Evolutionary conservation across 1,139 yeast genomes (phyloP).

Genomic region (Saccharomyces uvarum): DNA sequence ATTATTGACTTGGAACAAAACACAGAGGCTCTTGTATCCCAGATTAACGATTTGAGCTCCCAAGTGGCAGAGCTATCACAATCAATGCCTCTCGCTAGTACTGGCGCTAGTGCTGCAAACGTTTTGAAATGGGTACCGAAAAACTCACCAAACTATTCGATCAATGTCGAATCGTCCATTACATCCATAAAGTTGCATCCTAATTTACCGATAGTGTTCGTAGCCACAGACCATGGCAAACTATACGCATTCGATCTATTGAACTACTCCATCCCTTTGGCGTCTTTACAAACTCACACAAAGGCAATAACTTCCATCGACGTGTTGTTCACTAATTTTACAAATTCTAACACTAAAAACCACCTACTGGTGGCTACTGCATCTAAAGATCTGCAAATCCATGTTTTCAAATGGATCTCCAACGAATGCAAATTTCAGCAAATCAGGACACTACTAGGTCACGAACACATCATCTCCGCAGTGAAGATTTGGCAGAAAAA

Average conservation of each 20-base stretch:
- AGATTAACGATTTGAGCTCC: constrained; percentile 3
- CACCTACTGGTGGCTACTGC: constrained; percentile 11
- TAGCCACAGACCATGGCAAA: constrained; percentile 70
- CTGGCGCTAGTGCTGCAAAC: constrained; percentile 29
- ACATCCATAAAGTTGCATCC: constrained; percentile 71
- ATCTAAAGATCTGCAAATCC: constrained; percentile 53
- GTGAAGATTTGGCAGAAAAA: constrained; percentile 38
- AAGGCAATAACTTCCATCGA: constrained; percentile 57
- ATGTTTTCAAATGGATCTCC: constrained; percentile 33
- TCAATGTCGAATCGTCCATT: constrained; percentile 42
- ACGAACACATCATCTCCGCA: constrained; percentile 77
- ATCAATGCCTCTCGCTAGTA: constrained; percentile 16
- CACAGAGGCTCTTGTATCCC: constrained; percentile 3
- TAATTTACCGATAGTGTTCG: constrained; percentile 51
- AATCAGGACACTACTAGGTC: constrained; percentile 69
- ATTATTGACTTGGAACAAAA: constrained; percentile 49
- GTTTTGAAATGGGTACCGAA: constrained; percentile 67
- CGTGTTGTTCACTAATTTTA: constrained; percentile 30
- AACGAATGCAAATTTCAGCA: constrained; percentile 45
- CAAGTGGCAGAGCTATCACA: constrained; percentile 20
- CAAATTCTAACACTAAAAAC: constrained; percentile 25
- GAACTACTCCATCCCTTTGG: constrained; percentile 62
- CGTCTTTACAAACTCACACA: constrained; percentile 68
- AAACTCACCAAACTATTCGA: constrained; percentile 6
- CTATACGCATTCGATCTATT: constrained; percentile 64